Evolutionary conservation across 495 filamentous ascomycete species (phyloP).

Genomic region (Achaetomiella virescens): DNA sequence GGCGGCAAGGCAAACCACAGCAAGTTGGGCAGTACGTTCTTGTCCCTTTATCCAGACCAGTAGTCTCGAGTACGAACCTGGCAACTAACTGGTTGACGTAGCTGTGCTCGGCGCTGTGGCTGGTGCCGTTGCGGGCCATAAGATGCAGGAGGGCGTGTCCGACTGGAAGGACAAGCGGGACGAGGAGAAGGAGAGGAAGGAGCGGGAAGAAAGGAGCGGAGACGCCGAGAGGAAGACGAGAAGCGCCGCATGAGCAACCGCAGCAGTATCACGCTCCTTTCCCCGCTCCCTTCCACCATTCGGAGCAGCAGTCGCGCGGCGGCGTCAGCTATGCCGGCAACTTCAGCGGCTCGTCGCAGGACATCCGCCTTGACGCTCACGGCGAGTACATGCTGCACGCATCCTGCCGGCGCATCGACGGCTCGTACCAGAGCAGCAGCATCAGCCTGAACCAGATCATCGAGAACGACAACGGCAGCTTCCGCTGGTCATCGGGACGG

Average conservation of each 20-base stretch:
- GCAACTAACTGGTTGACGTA: background rate
- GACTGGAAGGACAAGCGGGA: slow-evolving; percentile 35
- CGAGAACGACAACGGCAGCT: slow-evolving; percentile 29
- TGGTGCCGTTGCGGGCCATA: slow-evolving; percentile 34
- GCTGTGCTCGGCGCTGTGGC: slow-evolving; percentile 29
- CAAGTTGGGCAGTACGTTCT: slow-evolving; percentile 19
- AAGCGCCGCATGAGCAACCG: slow-evolving; percentile 5
- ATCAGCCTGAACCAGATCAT: slow-evolving; percentile 31
- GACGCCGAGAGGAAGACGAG: slow-evolving; percentile 12
- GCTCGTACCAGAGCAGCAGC: slow-evolving; percentile 25
- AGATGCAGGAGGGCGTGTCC: slow-evolving; percentile 31
- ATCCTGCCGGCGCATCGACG: slow-evolving; percentile 26
- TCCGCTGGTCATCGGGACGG: slow-evolving; percentile 23
- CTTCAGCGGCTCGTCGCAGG: slow-evolving; percentile 28
- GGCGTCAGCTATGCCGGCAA: slow-evolving; percentile 23
- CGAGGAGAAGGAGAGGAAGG: slow-evolving; percentile 26
- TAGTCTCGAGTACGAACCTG: too few species aligned
- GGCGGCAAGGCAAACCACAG: slow-evolving; percentile 31
- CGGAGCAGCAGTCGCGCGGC: background rate
- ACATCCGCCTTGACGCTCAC: slow-evolving; percentile 28
- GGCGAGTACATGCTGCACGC: slow-evolving; percentile 31
- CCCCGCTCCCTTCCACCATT: background rate
- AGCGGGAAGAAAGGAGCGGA: slow-evolving; percentile 14
- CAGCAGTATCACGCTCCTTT: slow-evolving; percentile 3
- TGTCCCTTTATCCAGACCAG: too few species aligned